A percentile compares a stretch with the other conserved stretches of the same genome.
phyloP scores from a whole-genome alignment of 441 rosid genomes.

The Populus trichocarpa region DNA sequence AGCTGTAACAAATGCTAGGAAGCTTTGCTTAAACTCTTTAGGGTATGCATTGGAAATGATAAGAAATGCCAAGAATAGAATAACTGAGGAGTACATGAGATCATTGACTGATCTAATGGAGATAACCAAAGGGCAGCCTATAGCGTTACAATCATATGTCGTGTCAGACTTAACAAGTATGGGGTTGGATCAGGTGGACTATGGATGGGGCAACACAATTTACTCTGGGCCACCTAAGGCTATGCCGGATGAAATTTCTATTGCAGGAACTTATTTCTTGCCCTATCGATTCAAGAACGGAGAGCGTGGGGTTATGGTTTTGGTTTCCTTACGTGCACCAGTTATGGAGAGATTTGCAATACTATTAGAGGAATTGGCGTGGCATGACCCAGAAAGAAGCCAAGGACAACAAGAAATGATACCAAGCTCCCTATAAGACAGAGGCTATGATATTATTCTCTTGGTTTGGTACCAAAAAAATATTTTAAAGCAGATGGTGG shows the following conservation, averaged over 20 bases:
- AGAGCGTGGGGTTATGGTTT: background rate
- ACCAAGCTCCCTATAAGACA: background rate
- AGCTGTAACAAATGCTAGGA: background rate
- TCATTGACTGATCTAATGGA: background rate
- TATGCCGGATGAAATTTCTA: background rate
- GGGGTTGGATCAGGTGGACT: conserved; percentile 18
- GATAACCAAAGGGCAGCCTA: no score
- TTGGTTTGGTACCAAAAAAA: no score
- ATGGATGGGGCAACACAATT: conserved; percentile 22
- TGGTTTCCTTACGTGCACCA: background rate
- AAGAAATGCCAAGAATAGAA: background rate
- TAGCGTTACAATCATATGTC: no score
- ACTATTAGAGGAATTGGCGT: background rate
- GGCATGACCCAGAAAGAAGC: background rate
- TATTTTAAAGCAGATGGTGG: no score
- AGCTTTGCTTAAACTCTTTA: conserved; percentile 1
- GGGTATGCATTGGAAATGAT: conserved; percentile 16
- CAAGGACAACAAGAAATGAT: background rate
- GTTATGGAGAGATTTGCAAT: background rate
- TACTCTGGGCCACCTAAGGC: conserved; percentile 10
- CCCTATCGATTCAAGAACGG: background rate
- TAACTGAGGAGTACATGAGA: conserved; percentile 21
- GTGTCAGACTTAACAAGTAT: no score
- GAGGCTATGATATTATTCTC: background rate
- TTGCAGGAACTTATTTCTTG: background rate